phyloP scores from a whole-genome alignment of 352 stramenopile species.

The Globisporangium heterothallicum region DNA sequence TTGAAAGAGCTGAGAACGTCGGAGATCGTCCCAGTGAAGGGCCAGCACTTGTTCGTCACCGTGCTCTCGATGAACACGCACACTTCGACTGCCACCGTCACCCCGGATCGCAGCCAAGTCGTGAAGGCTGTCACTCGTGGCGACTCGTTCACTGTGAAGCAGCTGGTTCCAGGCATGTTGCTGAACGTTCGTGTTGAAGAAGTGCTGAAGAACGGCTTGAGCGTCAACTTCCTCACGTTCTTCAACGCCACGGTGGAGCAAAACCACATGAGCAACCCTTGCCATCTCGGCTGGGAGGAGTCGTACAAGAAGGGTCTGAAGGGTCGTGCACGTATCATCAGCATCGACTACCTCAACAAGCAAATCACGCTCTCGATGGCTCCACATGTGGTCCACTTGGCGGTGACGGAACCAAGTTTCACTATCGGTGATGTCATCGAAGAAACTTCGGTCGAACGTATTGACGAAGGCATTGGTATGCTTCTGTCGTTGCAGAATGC shows the following conservation, averaged over 20 bases:
- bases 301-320: slow-evolving; percentile 81
- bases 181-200: slow-evolving; percentile 91
- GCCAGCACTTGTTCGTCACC: slow-evolving; percentile 65
- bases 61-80: slow-evolving; percentile 72
- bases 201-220: slow-evolving; percentile 78
- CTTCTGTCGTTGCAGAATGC: slow-evolving; percentile 66
- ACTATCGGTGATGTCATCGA: slow-evolving; percentile 74
- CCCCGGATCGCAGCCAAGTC: slow-evolving; percentile 48
- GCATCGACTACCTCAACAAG: slow-evolving; percentile 70
- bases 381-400: slow-evolving; percentile 82
- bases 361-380: slow-evolving; percentile 81
- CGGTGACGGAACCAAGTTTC: slow-evolving; percentile 42
- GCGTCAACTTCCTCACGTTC: slow-evolving; percentile 87
- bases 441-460: slow-evolving; percentile 64
- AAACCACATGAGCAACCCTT: slow-evolving; percentile 86
- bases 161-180: slow-evolving; percentile 90
- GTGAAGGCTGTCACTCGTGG: slow-evolving; percentile 79
- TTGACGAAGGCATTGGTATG: slow-evolving; percentile 85
- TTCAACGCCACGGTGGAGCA: slow-evolving; percentile 86
- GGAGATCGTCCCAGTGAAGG: slow-evolving; percentile 25
- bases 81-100: slow-evolving; percentile 72
- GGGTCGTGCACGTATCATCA: slow-evolving; percentile 80
- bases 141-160: slow-evolving; percentile 83
- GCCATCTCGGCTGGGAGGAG: slow-evolving; percentile 66
- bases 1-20: slow-evolving; percentile 57